Percentiles rank a stretch among this genome's conserved stretches.
phyloP scores from a whole-genome alignment of 1,139 yeast species.

The Petasospora fabianii region DNA sequence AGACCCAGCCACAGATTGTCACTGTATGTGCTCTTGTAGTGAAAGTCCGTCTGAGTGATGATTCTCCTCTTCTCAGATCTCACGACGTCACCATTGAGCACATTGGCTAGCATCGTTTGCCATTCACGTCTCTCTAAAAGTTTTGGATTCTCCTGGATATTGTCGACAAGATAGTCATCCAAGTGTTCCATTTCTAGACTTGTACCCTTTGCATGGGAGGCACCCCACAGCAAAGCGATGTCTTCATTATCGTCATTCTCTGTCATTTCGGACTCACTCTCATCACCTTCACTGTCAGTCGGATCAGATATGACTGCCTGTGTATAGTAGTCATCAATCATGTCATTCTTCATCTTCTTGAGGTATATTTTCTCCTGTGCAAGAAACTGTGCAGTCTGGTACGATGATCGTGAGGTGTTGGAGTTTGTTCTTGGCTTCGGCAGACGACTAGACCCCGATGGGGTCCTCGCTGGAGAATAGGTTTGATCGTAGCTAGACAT shows the following conservation, averaged over 20 bases:
- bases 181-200: constrained; percentile 27
- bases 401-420: constrained; percentile 18
- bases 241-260: constrained; percentile 16
- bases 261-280: constrained; percentile 24
- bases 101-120: constrained; percentile 92
- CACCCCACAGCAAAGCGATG: constrained; percentile 7
- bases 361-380: constrained; percentile 69
- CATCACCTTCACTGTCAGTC: constrained; percentile 30
- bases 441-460: constrained; percentile 21
- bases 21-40: constrained; percentile 53
- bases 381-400: constrained; percentile 27
- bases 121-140: constrained; percentile 85
- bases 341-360: constrained; percentile 58
- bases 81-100: constrained; percentile 91
- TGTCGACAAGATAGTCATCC: constrained; percentile 21
- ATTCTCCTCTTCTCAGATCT: constrained; percentile 86
- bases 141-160: constrained; percentile 45
- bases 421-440: constrained; percentile 22
- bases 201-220: constrained; percentile 14
- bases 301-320: constrained; percentile 46
- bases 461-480: constrained; percentile 26
- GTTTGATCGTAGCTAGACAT: constrained; percentile 17
- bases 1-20: constrained; percentile 75
- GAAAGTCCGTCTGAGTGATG: constrained; percentile 45
- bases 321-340: constrained; percentile 66